Evolutionary conservation across 2,329 filamentous ascomycete genomes (phyloP).

Genomic region (Aspergillus latus): DNA sequence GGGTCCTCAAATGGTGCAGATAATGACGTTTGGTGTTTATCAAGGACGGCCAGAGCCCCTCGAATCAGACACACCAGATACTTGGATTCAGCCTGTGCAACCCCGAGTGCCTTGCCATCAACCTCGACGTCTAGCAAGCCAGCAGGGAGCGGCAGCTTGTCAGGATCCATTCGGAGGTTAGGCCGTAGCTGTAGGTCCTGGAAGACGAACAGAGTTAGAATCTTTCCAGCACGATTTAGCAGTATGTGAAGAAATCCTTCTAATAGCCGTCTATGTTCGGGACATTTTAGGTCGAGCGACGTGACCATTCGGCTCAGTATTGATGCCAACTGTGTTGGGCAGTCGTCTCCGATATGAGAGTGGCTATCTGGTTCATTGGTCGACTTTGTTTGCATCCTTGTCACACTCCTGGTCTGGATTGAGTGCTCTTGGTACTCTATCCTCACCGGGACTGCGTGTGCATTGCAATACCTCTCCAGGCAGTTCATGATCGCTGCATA

Average conservation of each 20-base stretch:
- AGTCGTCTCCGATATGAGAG: slow-evolving; percentile 16
- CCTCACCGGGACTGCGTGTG: neutral
- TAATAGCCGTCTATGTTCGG: slow-evolving; percentile 35
- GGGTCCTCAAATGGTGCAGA: neutral
- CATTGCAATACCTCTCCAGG: slow-evolving; percentile 28
- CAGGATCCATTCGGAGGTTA: slow-evolving; percentile 24
- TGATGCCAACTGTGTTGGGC: slow-evolving; percentile 23
- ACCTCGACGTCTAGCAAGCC: slow-evolving; percentile 30
- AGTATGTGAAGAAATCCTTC: slow-evolving; percentile 44
- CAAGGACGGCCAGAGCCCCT: slow-evolving; percentile 28
- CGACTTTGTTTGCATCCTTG: slow-evolving; percentile 12
- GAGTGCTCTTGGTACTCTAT: slow-evolving; percentile 14
- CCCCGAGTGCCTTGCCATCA: slow-evolving; percentile 24
- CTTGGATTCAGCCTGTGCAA: slow-evolving; percentile 35
- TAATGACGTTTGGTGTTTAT: slow-evolving; percentile 9
- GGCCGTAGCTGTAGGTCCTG: slow-evolving; percentile 31
- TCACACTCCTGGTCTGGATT: slow-evolving; percentile 18
- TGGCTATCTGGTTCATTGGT: neutral
- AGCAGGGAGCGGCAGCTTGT: slow-evolving; percentile 32
- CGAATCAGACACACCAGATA: slow-evolving; percentile 40
- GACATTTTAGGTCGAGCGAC: slow-evolving; percentile 27
- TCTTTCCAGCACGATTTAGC: slow-evolving; percentile 40
- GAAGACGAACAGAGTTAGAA: slow-evolving; percentile 43
- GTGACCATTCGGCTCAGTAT: slow-evolving; percentile 33
- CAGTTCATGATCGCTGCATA: slow-evolving; percentile 32